Evolutionary conservation across 2,329 filamentous ascomycete genomes (phyloP).

Genomic region (Fragosphaeria purpurea): DNA sequence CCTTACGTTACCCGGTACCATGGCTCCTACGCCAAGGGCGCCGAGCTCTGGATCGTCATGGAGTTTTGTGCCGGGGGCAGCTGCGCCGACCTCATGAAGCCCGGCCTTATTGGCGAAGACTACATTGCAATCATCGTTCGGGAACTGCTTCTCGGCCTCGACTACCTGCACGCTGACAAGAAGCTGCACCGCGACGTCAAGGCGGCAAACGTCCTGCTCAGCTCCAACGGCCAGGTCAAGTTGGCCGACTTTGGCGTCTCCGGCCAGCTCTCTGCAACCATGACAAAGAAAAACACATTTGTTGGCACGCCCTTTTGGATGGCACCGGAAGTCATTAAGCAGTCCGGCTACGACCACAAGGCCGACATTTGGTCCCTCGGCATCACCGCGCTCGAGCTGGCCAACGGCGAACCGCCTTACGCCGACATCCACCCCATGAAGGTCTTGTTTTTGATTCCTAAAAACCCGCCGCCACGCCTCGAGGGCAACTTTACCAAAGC

Average conservation of each 20-base stretch:
- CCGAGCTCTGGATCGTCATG: slow-evolving; percentile 99
- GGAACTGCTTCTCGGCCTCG: slow-evolving; percentile 79
- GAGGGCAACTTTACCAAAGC: slow-evolving; percentile 72
- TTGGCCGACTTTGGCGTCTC: slow-evolving; percentile 95
- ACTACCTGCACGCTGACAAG: slow-evolving; percentile 90
- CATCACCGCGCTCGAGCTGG: slow-evolving; percentile 86
- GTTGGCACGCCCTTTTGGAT: slow-evolving; percentile 99
- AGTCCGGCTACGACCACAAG: slow-evolving; percentile 95
- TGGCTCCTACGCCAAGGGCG: slow-evolving; percentile 91
- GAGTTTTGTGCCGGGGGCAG: slow-evolving; percentile 96
- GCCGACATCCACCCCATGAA: slow-evolving; percentile 98
- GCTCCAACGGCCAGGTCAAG: slow-evolving; percentile 89
- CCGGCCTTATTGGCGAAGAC: slow-evolving; percentile 80
- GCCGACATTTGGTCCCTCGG: slow-evolving; percentile 96
- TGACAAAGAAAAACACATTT: slow-evolving; percentile 99
- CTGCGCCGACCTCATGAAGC: slow-evolving; percentile 92
- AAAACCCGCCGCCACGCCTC: slow-evolving; percentile 76
- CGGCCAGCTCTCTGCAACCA: slow-evolving; percentile 89
- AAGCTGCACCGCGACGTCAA: slow-evolving; percentile 97
- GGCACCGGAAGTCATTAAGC: slow-evolving; percentile 97
- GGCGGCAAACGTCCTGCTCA: slow-evolving; percentile 86
- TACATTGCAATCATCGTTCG: slow-evolving; percentile 94
- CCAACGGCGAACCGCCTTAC: slow-evolving; percentile 86
- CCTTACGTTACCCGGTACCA: slow-evolving; percentile 97
- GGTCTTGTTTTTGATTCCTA: slow-evolving; percentile 90